phyloP scores from a whole-genome alignment of 306 rosid species.

The Sphenostylis stenocarpa region DNA sequence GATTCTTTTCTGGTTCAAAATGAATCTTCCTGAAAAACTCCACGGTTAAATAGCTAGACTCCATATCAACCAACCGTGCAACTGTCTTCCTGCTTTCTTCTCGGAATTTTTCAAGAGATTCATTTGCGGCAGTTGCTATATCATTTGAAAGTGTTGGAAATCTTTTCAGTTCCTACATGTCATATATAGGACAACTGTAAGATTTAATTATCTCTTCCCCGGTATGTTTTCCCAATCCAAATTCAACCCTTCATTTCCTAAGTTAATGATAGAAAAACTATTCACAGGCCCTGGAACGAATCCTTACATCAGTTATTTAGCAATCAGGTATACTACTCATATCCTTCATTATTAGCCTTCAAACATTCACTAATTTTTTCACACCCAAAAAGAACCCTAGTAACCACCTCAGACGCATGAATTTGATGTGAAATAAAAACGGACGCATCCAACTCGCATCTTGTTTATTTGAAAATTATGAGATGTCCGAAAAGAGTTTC shows the following conservation, averaged over 20 bases:
- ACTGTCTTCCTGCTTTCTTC: constrained; percentile 92
- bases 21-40: constrained; percentile 90
- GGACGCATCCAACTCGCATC: background rate
- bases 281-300: constrained; percentile 1
- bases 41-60: constrained; percentile 90
- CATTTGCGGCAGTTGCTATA: constrained; percentile 84
- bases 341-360: constrained; percentile 4
- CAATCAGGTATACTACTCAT: constrained; percentile 8
- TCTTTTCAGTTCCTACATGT: constrained; percentile 84
- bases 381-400: background rate
- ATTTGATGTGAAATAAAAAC: constrained; percentile 5
- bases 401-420: background rate
- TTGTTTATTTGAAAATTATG: background rate
- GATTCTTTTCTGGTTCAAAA: constrained; percentile 70
- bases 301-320: constrained; percentile 2
- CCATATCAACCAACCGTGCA: constrained; percentile 93
- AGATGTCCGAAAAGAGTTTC: constrained; percentile 1
- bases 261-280: constrained; percentile 1
- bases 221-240: background rate
- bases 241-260: constrained; percentile 20
- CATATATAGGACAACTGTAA: constrained; percentile 27
- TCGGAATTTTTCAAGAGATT: constrained; percentile 85
- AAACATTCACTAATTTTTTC: constrained; percentile 24
- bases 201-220: constrained; percentile 17
- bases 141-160: constrained; percentile 88